A percentile compares a stretch with the other conserved stretches of the same genome.
phyloP scores from a whole-genome alignment of 1,284 basidiomycete species.

The Lignosus rhinocerotis region DNA sequence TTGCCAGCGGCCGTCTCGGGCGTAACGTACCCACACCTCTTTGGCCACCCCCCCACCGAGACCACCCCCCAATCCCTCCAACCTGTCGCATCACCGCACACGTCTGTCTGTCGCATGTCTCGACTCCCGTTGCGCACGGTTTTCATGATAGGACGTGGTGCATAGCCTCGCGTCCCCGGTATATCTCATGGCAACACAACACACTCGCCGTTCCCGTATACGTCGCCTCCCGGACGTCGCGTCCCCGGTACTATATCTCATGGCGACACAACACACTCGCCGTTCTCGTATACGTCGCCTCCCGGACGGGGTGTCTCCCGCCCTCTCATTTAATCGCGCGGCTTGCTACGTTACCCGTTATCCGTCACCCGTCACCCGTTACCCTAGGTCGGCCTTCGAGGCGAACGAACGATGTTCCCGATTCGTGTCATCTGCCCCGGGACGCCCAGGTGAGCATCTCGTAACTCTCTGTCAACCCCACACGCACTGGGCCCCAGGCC shows the following conservation, averaged over 20 bases:
- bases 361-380: too few relatives aligned
- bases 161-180: neutral
- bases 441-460: neutral
- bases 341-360: too few relatives aligned
- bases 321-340: neutral
- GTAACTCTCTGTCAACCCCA: too few relatives aligned
- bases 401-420: too few relatives aligned
- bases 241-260: neutral
- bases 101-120: neutral
- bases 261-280: neutral
- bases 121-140: neutral
- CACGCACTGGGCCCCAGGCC: too few relatives aligned
- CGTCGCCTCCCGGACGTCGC: neutral
- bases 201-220: neutral
- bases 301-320: neutral
- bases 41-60: neutral
- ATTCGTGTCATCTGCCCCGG: neutral
- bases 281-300: neutral
- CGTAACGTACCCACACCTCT: neutral
- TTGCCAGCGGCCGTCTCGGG: neutral
- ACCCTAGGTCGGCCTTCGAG: neutral
- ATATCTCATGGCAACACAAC: neutral
- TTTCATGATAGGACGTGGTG: neutral
- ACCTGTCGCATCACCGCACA: neutral
- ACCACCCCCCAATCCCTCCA: neutral